These are phyloP conservation scores for Alternaria atra DNA, from an alignment of 2,329 filamentous ascomycete species.

Conservation along the genomic window DNA sequence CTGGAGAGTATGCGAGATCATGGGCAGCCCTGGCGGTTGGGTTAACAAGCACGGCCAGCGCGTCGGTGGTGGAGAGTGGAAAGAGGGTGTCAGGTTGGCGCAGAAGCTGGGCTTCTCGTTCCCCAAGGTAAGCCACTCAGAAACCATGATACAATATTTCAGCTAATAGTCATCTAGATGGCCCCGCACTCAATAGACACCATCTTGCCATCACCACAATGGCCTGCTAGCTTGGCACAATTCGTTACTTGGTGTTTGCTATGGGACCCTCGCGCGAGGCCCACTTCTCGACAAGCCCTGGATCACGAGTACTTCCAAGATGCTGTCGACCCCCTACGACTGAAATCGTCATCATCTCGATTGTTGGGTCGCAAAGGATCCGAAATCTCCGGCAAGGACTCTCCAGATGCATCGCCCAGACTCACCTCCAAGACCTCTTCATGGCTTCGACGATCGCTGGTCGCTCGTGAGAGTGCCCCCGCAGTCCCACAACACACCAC, in stretches of 20 bases:
- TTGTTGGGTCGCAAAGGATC: slow-evolving; percentile 91
- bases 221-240: slow-evolving; percentile 85
- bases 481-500: slow-evolving; percentile 60
- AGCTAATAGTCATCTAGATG: slow-evolving; percentile 73
- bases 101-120: slow-evolving; percentile 98
- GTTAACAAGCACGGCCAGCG: slow-evolving; percentile 88
- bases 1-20: slow-evolving; percentile 98
- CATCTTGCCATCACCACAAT: slow-evolving; percentile 87
- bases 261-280: slow-evolving; percentile 95
- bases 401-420: slow-evolving; percentile 64
- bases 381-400: slow-evolving; percentile 72
- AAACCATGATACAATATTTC: not conserved
- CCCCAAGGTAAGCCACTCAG: slow-evolving; percentile 68
- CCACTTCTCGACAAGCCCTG: slow-evolving; percentile 92
- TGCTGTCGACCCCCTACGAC: slow-evolving; percentile 87
- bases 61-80: slow-evolving; percentile 96
- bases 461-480: slow-evolving; percentile 76
- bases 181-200: slow-evolving; percentile 96
- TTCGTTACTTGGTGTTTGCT: slow-evolving; percentile 99
- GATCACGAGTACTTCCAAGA: slow-evolving; percentile 95
- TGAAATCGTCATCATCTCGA: slow-evolving; percentile 87
- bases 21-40: slow-evolving; percentile 99
- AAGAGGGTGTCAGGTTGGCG: slow-evolving; percentile 88
- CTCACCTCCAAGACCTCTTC: slow-evolving; percentile 82
- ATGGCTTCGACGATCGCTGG: slow-evolving; percentile 96